A percentile compares a stretch with the other conserved stretches of the same genome.
phyloP scores from a whole-genome alignment of 1,284 basidiomycete species.

The Trametes versicolor region DNA sequence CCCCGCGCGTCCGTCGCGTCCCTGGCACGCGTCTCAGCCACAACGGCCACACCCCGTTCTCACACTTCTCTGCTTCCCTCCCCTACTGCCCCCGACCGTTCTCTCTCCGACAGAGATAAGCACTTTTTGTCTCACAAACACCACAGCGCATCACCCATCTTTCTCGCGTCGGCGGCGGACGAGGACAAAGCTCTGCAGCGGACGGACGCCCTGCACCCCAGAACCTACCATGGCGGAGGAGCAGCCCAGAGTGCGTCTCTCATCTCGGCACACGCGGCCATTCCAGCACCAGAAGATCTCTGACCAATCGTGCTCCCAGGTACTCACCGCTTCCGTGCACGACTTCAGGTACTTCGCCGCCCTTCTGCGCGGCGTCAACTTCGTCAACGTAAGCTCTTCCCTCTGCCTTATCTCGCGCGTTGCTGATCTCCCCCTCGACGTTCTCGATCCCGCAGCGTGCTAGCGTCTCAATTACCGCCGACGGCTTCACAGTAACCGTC shows the following conservation, averaged over 20 bases:
- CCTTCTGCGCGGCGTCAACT: conserved; percentile 81
- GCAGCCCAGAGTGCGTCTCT: conserved; percentile 32
- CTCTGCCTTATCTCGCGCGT: conserved; percentile 18
- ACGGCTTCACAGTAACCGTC: conserved; percentile 85
- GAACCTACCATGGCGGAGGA: conserved; percentile 36
- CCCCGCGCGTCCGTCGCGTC: conserved; percentile 12
- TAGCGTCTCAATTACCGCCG: conserved; percentile 74
- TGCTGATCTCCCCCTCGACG: conserved; percentile 24
- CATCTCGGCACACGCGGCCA: conserved; percentile 30
- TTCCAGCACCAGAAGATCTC: conserved; percentile 27
- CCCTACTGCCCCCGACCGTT: conserved; percentile 13
- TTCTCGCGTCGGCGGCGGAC: background rate
- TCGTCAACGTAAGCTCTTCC: conserved; percentile 66
- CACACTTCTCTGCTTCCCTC: conserved; percentile 9
- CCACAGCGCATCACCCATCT: conserved; percentile 4
- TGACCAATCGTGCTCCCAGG: conserved; percentile 51
- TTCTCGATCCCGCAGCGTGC: conserved; percentile 66
- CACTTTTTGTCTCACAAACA: conserved; percentile 5
- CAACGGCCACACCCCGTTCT: conserved; percentile 5
- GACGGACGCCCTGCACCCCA: conserved; percentile 25
- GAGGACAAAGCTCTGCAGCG: background rate
- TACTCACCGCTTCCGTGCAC: conserved; percentile 79
- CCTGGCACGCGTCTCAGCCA: conserved; percentile 18
- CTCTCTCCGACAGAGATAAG: conserved; percentile 9
- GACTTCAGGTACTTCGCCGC: conserved; percentile 83